A percentile compares a stretch with the other conserved stretches of the same genome.
Conservation (phyloP, 176 grass and related monocot species). For the Aegilops umbellulata region DNA sequence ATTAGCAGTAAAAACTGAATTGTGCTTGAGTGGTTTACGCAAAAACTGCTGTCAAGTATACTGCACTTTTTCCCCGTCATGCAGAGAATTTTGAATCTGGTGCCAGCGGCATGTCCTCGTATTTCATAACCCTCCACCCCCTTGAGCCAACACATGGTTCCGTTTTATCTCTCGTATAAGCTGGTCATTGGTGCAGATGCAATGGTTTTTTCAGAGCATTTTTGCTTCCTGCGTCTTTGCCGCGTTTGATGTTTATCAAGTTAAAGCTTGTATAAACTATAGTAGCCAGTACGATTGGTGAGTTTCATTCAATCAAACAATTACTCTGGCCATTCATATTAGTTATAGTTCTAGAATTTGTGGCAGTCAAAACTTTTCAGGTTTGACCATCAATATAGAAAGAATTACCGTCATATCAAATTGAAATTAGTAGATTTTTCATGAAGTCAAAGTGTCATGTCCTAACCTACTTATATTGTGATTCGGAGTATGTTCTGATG, state of each 20-base stretch:
- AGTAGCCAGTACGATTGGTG: not conserved
- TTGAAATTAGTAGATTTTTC: not conserved
- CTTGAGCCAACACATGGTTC: not conserved
- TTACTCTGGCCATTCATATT: not conserved
- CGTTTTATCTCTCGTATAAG: not conserved
- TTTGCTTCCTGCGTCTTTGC: not conserved
- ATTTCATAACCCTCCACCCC: not conserved
- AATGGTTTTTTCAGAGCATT: not conserved
- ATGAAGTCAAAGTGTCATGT: not conserved
- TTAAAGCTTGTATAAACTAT: not conserved
- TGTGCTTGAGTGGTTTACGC: not conserved
- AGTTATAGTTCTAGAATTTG: not conserved
- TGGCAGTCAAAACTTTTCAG: not conserved
- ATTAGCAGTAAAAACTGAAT: not conserved
- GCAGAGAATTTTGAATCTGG: not conserved
- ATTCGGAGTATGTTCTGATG: not conserved
- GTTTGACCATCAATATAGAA: not conserved
- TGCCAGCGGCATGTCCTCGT: not conserved
- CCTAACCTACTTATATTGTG: not conserved
- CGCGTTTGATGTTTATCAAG: not conserved
- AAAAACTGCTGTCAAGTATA: not conserved
- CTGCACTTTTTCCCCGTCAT: not conserved
- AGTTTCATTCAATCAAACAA: not conserved
- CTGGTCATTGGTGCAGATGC: not conserved
- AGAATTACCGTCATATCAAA: not conserved